Evolutionary conservation across 306 rosid species (phyloP).

Genomic region (Astragalus glycyphyllos): DNA sequence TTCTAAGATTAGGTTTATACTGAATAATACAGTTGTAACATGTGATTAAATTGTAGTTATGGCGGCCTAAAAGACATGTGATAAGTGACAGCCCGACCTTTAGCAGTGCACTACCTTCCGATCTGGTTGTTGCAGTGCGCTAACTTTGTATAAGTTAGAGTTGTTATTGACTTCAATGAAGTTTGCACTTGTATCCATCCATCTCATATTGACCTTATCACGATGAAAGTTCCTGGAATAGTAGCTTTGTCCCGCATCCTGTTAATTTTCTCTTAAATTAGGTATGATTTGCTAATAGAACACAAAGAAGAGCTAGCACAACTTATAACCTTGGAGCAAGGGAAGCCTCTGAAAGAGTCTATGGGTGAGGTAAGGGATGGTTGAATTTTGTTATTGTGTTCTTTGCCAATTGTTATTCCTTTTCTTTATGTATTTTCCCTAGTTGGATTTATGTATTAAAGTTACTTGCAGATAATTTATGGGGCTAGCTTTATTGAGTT

Average conservation of each 20-base stretch:
- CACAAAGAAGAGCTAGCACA: conserved; percentile 90
- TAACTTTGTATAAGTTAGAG: background rate
- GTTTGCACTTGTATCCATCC: conserved; percentile 19
- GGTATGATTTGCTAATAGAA: conserved; percentile 79
- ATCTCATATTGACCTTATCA: conserved; percentile 16
- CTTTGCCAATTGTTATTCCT: conserved; percentile 24
- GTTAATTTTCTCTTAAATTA: conserved; percentile 43
- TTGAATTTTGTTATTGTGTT: conserved; percentile 35
- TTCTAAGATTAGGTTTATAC: conserved; percentile 11
- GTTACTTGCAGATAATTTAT: conserved; percentile 61
- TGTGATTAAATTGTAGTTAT: background rate
- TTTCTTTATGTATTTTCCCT: conserved; percentile 27
- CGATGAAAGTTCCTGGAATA: conserved; percentile 21
- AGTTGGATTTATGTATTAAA: conserved; percentile 37
- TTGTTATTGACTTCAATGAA: conserved; percentile 10
- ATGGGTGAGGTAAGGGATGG: conserved; percentile 74
- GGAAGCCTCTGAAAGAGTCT: conserved; percentile 93
- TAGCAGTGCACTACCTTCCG: background rate
- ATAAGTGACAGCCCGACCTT: background rate
- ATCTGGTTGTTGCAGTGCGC: background rate
- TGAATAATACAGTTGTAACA: background rate
- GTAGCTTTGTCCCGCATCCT: conserved; percentile 19
- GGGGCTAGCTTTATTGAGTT: conserved; percentile 95
- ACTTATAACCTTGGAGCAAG: conserved; percentile 97
- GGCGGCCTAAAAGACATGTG: background rate